phyloP scores from a whole-genome alignment of 1,284 basidiomycete genomes.

The Hymenochaete sp. region DNA sequence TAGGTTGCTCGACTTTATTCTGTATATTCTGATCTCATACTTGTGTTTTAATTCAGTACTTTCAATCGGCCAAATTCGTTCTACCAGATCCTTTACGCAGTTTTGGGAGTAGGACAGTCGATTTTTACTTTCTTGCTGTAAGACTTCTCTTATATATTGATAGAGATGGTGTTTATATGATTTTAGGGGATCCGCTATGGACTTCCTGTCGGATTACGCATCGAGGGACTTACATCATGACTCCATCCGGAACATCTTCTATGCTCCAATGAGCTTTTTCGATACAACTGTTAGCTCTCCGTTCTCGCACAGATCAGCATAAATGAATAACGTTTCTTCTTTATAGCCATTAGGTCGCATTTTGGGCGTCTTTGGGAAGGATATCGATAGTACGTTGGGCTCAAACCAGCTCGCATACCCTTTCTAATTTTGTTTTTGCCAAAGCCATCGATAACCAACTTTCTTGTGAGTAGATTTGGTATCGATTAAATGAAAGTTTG shows the following conservation, averaged over 20 bases:
- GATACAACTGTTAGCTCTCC: slow-evolving; percentile 46
- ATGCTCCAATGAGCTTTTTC: slow-evolving; percentile 64
- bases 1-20: slow-evolving; percentile 26
- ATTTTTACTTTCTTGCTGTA: slow-evolving; percentile 55
- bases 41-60: slow-evolving; percentile 26
- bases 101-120: slow-evolving; percentile 51
- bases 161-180: slow-evolving; percentile 16
- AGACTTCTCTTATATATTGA: slow-evolving; percentile 21
- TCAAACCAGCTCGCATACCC: no score
- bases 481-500: background rate
- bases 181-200: slow-evolving; percentile 45
- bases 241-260: slow-evolving; percentile 49
- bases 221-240: slow-evolving; percentile 51
- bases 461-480: slow-evolving; percentile 31
- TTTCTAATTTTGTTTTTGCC: no score
- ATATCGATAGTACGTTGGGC: slow-evolving; percentile 48
- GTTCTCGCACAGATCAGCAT: background rate
- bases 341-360: slow-evolving; percentile 53
- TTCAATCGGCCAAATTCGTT: slow-evolving; percentile 45
- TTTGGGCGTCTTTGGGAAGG: slow-evolving; percentile 56
- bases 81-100: slow-evolving; percentile 69
- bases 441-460: slow-evolving; percentile 56
- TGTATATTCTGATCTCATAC: background rate
- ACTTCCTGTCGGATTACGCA: slow-evolving; percentile 47
- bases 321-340: background rate